phyloP scores from a whole-genome alignment of 2,329 filamentous ascomycete genomes.

The Aspergillus fischeri region DNA sequence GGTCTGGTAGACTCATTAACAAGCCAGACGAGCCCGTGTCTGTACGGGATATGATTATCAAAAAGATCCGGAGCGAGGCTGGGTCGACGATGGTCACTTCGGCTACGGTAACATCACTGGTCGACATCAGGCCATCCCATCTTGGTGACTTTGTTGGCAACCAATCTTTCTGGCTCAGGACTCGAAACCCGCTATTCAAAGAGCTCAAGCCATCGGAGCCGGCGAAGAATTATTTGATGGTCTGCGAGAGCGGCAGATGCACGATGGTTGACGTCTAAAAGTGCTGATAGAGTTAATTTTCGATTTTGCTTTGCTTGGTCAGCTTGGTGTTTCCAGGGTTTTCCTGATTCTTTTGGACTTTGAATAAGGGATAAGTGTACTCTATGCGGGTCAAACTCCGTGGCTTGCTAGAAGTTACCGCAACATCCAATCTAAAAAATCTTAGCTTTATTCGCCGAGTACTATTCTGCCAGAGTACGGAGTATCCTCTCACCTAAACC shows the following conservation, averaged over 20 bases:
- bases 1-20: slow-evolving; percentile 13
- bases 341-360: background rate
- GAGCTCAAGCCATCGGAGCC: slow-evolving; percentile 31
- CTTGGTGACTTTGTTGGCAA: slow-evolving; percentile 31
- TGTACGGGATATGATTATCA: slow-evolving; percentile 26
- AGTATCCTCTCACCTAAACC: background rate
- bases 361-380: background rate
- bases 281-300: background rate
- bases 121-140: slow-evolving; percentile 34
- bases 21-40: slow-evolving; percentile 21
- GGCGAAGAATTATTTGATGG: slow-evolving; percentile 36
- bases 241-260: slow-evolving; percentile 38
- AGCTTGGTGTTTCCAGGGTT: background rate
- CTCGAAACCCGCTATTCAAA: slow-evolving; percentile 34
- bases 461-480: background rate
- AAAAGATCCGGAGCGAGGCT: slow-evolving; percentile 32
- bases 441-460: background rate
- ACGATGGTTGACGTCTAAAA: slow-evolving; percentile 30
- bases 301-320: background rate
- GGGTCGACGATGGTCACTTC: slow-evolving; percentile 30
- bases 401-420: background rate
- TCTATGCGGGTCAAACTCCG: background rate
- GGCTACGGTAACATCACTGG: slow-evolving; percentile 29
- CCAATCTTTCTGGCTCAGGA: slow-evolving; percentile 36
- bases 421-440: background rate